Conservation (phyloP, 1,284 basidiomycete genomes). For the Caloboletus inedulis region DNA sequence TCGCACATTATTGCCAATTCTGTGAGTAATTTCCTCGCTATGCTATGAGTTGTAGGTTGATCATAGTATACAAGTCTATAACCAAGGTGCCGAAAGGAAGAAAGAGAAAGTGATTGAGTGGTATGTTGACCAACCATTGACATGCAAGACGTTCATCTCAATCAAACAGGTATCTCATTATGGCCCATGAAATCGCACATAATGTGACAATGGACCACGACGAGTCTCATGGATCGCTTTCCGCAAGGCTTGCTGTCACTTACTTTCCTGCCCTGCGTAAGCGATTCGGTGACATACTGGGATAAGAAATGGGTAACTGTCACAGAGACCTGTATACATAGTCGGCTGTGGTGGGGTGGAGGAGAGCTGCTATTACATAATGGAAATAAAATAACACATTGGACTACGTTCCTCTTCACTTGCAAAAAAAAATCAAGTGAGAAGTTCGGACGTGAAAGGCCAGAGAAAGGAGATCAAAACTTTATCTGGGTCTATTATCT, state of each 20-base stretch:
- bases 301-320: too few relatives aligned
- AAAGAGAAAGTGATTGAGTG: slow-evolving; percentile 3
- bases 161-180: slow-evolving; percentile 19
- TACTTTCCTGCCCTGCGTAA: slow-evolving; percentile 1
- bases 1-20: slow-evolving; percentile 18
- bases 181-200: slow-evolving; percentile 14
- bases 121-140: slow-evolving; percentile 2
- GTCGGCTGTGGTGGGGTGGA: too few relatives aligned
- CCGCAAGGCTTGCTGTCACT: slow-evolving; percentile 3
- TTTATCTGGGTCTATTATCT: too few relatives aligned
- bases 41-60: not conserved
- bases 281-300: too few relatives aligned
- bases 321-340: too few relatives aligned
- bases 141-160: not conserved
- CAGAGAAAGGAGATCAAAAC: too few relatives aligned
- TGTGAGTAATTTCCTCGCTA: not conserved
- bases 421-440: too few relatives aligned
- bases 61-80: not conserved
- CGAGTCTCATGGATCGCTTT: slow-evolving; percentile 20
- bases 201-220: slow-evolving; percentile 19
- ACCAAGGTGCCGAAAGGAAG: not conserved
- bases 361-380: too few relatives aligned
- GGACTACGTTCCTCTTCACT: too few relatives aligned
- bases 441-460: too few relatives aligned
- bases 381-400: too few relatives aligned